Evolutionary conservation across 2,329 filamentous ascomycete genomes (phyloP).

Genomic region (Golovinomyces cichoracearum): DNA sequence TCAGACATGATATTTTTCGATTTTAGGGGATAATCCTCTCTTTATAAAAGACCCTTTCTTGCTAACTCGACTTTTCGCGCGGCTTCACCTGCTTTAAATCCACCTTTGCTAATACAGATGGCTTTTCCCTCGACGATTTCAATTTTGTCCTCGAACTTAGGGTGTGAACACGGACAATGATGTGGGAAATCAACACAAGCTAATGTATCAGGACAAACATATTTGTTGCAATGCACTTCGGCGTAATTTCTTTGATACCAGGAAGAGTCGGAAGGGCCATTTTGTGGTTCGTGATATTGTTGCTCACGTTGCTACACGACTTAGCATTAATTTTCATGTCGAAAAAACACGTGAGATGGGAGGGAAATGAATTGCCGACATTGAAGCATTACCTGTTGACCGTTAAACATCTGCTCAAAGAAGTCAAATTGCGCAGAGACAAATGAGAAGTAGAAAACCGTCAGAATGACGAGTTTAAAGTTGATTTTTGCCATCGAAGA

Average conservation of each 20-base stretch:
- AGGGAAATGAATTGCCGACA: not conserved
- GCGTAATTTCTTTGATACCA: slow-evolving; percentile 51
- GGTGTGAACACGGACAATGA: slow-evolving; percentile 81
- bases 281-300: slow-evolving; percentile 33
- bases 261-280: slow-evolving; percentile 58
- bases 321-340: not conserved
- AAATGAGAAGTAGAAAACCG: slow-evolving; percentile 32
- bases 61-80: slow-evolving; percentile 54
- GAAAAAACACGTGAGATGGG: too few species aligned
- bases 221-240: slow-evolving; percentile 65
- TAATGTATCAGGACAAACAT: slow-evolving; percentile 81
- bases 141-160: slow-evolving; percentile 50
- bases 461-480: slow-evolving; percentile 16
- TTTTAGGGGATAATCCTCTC: too few species aligned
- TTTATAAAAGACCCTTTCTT: slow-evolving; percentile 48
- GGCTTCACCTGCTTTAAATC: slow-evolving; percentile 45
- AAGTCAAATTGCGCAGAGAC: slow-evolving; percentile 72
- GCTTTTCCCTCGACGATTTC: slow-evolving; percentile 46
- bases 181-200: slow-evolving; percentile 91
- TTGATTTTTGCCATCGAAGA: slow-evolving; percentile 12
- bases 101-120: slow-evolving; percentile 49
- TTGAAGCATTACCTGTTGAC: not conserved
- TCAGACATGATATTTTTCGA: too few species aligned
- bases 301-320: slow-evolving; percentile 14
- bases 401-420: slow-evolving; percentile 89